phyloP scores from a whole-genome alignment of 495 filamentous ascomycete genomes.

The Extremus antarcticus region DNA sequence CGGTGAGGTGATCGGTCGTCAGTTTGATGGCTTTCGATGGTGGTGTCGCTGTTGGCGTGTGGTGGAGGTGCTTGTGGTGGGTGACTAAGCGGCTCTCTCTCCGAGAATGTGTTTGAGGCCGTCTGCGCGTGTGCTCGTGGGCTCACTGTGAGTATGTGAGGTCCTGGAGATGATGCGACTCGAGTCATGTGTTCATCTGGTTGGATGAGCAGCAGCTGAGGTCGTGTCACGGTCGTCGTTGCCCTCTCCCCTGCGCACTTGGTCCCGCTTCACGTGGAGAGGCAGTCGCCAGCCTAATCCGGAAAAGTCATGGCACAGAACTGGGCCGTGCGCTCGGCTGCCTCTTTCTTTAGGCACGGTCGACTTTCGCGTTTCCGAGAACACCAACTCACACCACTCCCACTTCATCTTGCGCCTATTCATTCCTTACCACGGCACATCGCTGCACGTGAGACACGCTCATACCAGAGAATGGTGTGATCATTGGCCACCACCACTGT shows the following conservation, averaged over 20 bases:
- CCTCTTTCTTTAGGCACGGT: not conserved
- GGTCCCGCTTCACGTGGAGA: not conserved
- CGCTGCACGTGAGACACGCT: too few species aligned
- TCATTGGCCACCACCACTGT: not conserved
- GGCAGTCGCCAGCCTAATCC: not conserved
- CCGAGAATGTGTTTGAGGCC: too few species aligned
- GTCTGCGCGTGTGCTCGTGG: not conserved
- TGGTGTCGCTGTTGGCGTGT: not conserved
- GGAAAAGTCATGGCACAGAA: conserved; percentile 1
- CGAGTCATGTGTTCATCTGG: not conserved
- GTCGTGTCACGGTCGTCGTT: not conserved
- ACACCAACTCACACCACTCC: too few species aligned
- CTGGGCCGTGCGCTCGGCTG: too few species aligned
- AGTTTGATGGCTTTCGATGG: not conserved
- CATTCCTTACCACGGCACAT: not conserved
- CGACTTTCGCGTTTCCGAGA: not conserved
- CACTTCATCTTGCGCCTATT: not conserved
- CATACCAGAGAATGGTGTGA: not conserved
- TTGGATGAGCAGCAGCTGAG: not conserved
- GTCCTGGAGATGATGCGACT: not conserved
- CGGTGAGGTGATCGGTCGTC: not conserved
- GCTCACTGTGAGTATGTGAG: not conserved
- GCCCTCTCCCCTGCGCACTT: not conserved
- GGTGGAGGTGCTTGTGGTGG: not conserved
- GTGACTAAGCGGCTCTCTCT: not conserved